These are phyloP conservation scores for Triangularia setosa DNA, from an alignment of 2,329 filamentous ascomycete genomes.

Conservation along the genomic window DNA sequence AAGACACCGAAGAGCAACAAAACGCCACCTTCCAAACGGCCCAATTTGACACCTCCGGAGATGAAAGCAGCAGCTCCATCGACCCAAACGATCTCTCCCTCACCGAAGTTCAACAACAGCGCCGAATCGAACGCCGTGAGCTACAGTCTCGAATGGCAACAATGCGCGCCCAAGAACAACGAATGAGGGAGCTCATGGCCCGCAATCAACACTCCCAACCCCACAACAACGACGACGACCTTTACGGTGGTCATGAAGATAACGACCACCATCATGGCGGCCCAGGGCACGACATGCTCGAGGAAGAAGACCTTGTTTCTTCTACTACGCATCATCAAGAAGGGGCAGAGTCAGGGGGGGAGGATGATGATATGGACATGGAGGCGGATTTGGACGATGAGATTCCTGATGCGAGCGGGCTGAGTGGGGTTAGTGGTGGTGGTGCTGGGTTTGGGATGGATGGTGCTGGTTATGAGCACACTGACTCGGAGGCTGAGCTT, in stretches of 20 bases:
- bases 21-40: constrained; percentile 29
- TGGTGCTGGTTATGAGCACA: constrained; percentile 69
- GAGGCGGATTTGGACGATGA: constrained; percentile 68
- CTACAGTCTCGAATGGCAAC: constrained; percentile 47
- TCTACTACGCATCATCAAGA: constrained; percentile 27
- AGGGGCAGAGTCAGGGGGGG: constrained; percentile 24
- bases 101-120: neutral
- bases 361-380: constrained; percentile 56
- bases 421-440: neutral
- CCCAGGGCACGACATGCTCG: constrained; percentile 56
- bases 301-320: constrained; percentile 55
- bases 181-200: constrained; percentile 56
- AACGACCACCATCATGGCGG: constrained; percentile 16
- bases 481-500: constrained; percentile 66
- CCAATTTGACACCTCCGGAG: constrained; percentile 22
- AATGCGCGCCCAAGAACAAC: constrained; percentile 56
- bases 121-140: constrained; percentile 34
- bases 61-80: constrained; percentile 12
- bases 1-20: constrained; percentile 38
- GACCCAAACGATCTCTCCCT: constrained; percentile 17
- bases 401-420: constrained; percentile 53
- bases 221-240: neutral
- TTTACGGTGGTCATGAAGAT: constrained; percentile 35
- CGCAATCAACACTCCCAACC: too few relatives aligned
- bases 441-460: constrained; percentile 35